A percentile compares a stretch with the other conserved stretches of the same genome.
Evolutionary conservation across 306 rosid species (phyloP).

Genomic region (Calophaca sinica): DNA sequence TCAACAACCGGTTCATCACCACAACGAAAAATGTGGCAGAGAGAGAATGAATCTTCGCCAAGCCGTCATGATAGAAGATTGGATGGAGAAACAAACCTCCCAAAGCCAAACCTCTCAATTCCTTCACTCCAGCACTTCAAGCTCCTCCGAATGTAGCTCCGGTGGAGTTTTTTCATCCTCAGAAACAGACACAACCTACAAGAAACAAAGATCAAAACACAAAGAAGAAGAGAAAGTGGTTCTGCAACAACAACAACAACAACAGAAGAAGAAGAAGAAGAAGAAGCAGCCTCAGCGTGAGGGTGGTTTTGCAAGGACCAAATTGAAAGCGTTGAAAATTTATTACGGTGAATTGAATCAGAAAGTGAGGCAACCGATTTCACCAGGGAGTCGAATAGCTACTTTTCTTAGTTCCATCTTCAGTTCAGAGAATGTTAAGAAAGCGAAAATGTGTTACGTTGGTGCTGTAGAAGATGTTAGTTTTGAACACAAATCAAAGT

Average conservation of each 20-base stretch:
- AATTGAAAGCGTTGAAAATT: constrained; percentile 62
- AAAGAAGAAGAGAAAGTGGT: too few relatives aligned
- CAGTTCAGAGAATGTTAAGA: constrained; percentile 72
- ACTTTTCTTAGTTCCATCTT: constrained; percentile 69
- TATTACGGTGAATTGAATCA: constrained; percentile 59
- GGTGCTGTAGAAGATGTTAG: constrained; percentile 75
- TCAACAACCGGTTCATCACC: constrained; percentile 40
- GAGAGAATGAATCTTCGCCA: constrained; percentile 43
- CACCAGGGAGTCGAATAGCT: constrained; percentile 69
- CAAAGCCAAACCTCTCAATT: too few relatives aligned
- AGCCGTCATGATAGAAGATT: constrained; percentile 59
- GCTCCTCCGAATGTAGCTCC: constrained; percentile 60
- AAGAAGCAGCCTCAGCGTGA: neutral
- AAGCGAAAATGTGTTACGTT: constrained; percentile 79
- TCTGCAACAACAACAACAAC: neutral
- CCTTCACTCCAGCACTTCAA: constrained; percentile 48
- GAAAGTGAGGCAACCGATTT: constrained; percentile 79
- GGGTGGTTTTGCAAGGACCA: constrained; percentile 61
- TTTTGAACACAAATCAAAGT: constrained; percentile 50
- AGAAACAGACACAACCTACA: constrained; percentile 60
- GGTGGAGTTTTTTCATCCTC: constrained; percentile 61
- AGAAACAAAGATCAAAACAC: constrained; percentile 36
- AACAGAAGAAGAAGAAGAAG: too few relatives aligned
- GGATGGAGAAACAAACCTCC: constrained; percentile 61
- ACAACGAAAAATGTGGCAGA: constrained; percentile 24